Evolutionary conservation across 2,329 filamentous ascomycete species (phyloP).

Genomic region (Moelleriella libera): DNA sequence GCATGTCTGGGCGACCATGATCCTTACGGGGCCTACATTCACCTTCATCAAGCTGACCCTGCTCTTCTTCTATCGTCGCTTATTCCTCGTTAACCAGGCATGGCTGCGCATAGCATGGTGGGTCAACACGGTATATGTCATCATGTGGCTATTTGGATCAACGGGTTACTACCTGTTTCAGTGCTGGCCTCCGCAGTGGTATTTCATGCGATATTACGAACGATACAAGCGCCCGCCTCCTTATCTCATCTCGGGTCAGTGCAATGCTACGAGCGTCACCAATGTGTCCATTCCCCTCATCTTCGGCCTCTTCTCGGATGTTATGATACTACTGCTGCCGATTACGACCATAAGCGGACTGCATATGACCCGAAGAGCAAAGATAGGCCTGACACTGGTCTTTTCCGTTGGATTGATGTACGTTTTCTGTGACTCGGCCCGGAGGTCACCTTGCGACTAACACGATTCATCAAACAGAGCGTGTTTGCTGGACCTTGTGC

Average conservation of each 20-base stretch:
- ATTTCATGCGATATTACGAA: constrained; percentile 2
- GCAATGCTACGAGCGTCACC: constrained; percentile 1
- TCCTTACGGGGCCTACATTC: constrained; percentile 1
- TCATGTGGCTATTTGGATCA: constrained; percentile 1
- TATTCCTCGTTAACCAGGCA: constrained; percentile 1
- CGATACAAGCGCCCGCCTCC: background rate
- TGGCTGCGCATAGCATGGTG: constrained; percentile 1
- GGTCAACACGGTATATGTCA: background rate
- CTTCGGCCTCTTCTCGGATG: constrained; percentile 1
- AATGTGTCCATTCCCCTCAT: constrained; percentile 1
- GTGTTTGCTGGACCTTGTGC: constrained; percentile 1
- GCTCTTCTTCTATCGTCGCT: constrained; percentile 1
- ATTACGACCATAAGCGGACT: background rate
- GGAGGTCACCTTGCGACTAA: background rate
- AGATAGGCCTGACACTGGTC: background rate
- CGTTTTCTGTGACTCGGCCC: background rate
- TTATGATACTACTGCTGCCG: constrained; percentile 1
- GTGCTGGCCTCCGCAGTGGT: constrained; percentile 1
- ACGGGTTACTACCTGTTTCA: constrained; percentile 1
- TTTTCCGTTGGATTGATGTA: constrained; percentile 2
- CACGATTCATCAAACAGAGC: background rate
- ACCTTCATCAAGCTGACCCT: constrained; percentile 1
- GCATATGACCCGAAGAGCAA: constrained; percentile 1
- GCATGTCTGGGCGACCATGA: constrained; percentile 2
- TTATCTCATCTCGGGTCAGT: constrained; percentile 1